These are phyloP conservation scores for Leptomonas pyrrhocoris DNA, from an alignment of 208 protist genomes.

Conservation along the genomic window DNA sequence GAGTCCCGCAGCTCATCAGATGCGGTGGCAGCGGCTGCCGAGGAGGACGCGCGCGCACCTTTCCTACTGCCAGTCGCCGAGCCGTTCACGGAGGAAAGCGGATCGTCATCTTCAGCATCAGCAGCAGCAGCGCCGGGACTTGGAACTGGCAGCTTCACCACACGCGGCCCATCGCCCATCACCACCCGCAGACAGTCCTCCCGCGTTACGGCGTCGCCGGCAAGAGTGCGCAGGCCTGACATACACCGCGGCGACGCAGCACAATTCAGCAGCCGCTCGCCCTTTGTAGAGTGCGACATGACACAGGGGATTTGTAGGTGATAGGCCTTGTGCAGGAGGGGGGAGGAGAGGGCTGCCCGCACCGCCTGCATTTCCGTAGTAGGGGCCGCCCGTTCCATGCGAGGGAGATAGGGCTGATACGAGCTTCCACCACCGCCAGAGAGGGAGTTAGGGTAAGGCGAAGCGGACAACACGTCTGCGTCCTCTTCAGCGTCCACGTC, in stretches of 20 bases:
- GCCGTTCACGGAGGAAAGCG: background rate
- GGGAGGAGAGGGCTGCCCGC: conserved; percentile 15
- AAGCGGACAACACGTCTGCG: background rate
- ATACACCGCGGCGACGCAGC: conserved; percentile 57
- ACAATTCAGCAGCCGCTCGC: conserved; percentile 48
- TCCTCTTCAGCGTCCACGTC: conserved; percentile 28
- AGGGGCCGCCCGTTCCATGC: background rate
- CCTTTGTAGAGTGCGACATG: conserved; percentile 23
- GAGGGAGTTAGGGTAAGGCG: background rate
- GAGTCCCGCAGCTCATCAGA: too few relatives aligned
- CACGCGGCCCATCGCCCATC: conserved; percentile 44
- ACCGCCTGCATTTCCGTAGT: conserved; percentile 15
- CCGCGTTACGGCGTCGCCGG: conserved; percentile 31
- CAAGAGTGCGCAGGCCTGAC: conserved; percentile 45
- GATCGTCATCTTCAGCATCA: too few relatives aligned
- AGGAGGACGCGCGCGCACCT: background rate
- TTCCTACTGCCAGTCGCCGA: background rate
- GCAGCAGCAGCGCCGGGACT: background rate
- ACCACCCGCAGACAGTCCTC: conserved; percentile 39
- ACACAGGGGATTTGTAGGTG: conserved; percentile 49
- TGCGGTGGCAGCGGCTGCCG: background rate
- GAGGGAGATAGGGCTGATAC: conserved; percentile 15
- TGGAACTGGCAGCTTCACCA: conserved; percentile 29
- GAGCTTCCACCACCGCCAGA: background rate
- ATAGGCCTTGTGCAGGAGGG: conserved; percentile 47